Evolutionary conservation across 306 rosid genomes (phyloP), one percentile per base, ranked within the genome.

Genomic region (Prunus kanzakura): DNA sequence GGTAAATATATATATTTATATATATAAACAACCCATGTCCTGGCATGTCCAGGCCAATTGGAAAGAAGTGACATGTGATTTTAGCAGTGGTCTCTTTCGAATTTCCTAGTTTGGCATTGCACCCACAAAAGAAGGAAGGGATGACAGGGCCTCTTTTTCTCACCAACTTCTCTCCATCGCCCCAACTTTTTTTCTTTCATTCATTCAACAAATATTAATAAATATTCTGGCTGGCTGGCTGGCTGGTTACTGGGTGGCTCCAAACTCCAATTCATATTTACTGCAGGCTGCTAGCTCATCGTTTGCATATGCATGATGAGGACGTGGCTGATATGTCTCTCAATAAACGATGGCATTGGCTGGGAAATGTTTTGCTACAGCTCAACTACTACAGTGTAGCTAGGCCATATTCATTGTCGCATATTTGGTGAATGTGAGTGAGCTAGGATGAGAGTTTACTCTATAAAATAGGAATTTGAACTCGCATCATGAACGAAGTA

Each of bases 61-160:
- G 46, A 46, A 58, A 90, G 88, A 74, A 75, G 87, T 83, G 92
- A 94, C 91, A 74, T 83, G 83, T 91, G 93, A 88, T 85, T 84
- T 79, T 38, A 61, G 81, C 88, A 73, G 19, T 19, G 64, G 93
- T 94, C 93, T 27, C 77, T 81, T 69, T 92, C 97, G 64, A 9
- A 11, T 90, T 94, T 75, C 97, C 86, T 60, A 57, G 71, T 94
- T 87, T 80, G 84, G 88, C 79, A 82, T 86, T 87, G 90, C 96
- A 94, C 90, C 91, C 98, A 90, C 89, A 88, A 94, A 90, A 84
- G 82, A 81, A 84, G 91, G 81, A 71, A 78, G 67, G 14, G n/a
- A 51, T 18, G 11, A 47, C 93, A 94, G 91, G 83, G n/a, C 91
- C 92, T 82, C 76, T 81, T 91, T 81, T 85, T 77, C 79, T 87